Evolutionary conservation across 176 grass and related monocot species (phyloP), one percentile per base, ranked within the genome.

Genomic region (Chrysopogon serrulatus): DNA sequence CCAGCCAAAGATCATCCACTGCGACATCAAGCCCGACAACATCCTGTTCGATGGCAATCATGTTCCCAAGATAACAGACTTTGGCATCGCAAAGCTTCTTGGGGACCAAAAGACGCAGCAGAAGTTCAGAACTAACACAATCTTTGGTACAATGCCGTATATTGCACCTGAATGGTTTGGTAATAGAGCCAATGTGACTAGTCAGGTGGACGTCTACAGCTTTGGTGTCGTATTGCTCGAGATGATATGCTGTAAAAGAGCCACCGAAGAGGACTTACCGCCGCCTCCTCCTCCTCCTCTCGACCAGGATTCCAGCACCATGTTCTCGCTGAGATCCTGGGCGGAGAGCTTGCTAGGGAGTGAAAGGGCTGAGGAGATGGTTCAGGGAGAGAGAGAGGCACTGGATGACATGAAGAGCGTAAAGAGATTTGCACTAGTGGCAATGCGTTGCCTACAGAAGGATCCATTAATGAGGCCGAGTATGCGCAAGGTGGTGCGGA

Each of bases 1-100:
- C 70, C 1, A 10, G 1, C 23, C 45, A 0, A 61, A 27, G 15
- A 87, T 87, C 45, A 81, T 81, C 60, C 85, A 81, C 19, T 75
- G 78, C 10, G 78, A 87, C 70, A 81, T 87, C 60, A 87, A 87
- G 45, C 60, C 78, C 0, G 78, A 68, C 27, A 87, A 87, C 45
- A 87, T 75, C 1, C 70, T 87, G 8, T 37, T 87, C 0, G 59
- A 81, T 47, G 69, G 0, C 44, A 0, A 0, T 8, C 0, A 3
- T 2, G 14, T 6, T 0, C 31, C 77, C 1, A 87, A 9, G 77
- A 74, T 86, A 27, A 74, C 57, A 0, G 84, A 86, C 44, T 80
- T 86, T 0, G 77, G 85, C 1, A 86, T 86, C 18, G n/a, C 77
- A 15, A 81, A 67, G 60, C 34, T 86, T 0, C 68, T 86, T 0